phyloP scores from a whole-genome alignment of 2,329 filamentous ascomycete species.

The Verticillium zaregamsianum region DNA sequence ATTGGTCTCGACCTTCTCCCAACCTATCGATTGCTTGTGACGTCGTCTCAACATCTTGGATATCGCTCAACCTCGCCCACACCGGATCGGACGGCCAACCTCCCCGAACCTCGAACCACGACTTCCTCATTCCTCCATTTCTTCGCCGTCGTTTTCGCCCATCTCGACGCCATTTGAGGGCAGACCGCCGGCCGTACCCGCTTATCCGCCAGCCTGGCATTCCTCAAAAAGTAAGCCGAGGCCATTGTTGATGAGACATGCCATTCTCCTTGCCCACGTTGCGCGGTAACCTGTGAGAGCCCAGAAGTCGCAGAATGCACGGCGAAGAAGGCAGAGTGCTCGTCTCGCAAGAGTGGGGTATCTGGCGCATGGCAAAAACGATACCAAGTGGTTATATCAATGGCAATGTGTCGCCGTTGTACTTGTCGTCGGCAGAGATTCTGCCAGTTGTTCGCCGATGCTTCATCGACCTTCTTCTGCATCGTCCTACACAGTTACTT shows the following conservation, averaged over 20 bases:
- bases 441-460: not conserved
- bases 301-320: conserved; percentile 11
- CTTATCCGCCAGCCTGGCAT: conserved; percentile 3
- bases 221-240: conserved; percentile 11
- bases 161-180: not conserved
- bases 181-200: not conserved
- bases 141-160: not conserved
- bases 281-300: conserved; percentile 8
- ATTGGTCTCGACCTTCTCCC: not conserved
- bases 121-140: not conserved
- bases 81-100: not conserved
- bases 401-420: not conserved
- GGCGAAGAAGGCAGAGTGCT: not conserved
- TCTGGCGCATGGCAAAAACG: not conserved
- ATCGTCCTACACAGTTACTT: not conserved
- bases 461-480: not conserved
- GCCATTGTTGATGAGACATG: conserved; percentile 10
- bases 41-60: not conserved
- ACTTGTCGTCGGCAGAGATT: not conserved
- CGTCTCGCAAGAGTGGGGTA: not conserved
- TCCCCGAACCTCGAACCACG: not conserved
- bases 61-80: not conserved
- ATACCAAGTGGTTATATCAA: not conserved
- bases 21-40: not conserved
- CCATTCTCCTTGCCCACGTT: conserved; percentile 9